These are phyloP conservation scores for Colletotrichum kahawae DNA, from an alignment of 2,329 filamentous ascomycete species.

Conservation along the genomic window DNA sequence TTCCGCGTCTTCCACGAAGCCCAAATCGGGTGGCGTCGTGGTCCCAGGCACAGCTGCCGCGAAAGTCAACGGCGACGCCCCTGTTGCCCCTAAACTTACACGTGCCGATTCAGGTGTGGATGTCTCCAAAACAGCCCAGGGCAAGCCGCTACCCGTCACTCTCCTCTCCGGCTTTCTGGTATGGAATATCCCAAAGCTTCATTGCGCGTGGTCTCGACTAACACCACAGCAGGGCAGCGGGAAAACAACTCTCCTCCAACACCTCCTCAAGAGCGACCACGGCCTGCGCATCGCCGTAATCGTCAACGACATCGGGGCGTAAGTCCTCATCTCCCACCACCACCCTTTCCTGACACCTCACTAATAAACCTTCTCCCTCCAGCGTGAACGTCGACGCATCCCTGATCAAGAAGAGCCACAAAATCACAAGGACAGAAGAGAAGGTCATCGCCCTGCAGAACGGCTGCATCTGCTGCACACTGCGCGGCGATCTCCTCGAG, in stretches of 20 bases:
- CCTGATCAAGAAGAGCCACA: conserved; percentile 60
- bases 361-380: accelerated
- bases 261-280: conserved; percentile 71
- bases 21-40: not conserved
- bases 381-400: conserved; percentile 71
- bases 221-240: conserved; percentile 60
- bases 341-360: not conserved
- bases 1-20: conserved; percentile 3
- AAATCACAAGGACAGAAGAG: conserved; percentile 63
- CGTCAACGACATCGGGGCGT: conserved; percentile 74
- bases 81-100: not conserved
- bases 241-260: conserved; percentile 73
- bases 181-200: conserved; percentile 7
- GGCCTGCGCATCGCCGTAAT: conserved; percentile 73
- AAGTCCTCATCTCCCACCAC: conserved; percentile 24
- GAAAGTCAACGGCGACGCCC: not conserved
- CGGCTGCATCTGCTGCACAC: conserved; percentile 78
- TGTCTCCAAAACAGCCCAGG: not conserved
- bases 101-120: conserved; percentile 13
- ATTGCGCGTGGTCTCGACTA: not conserved
- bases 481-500: conserved; percentile 73
- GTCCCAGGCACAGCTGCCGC: not conserved
- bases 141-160: conserved; percentile 57
- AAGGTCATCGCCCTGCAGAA: conserved; percentile 74
- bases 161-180: conserved; percentile 66